phyloP scores from a whole-genome alignment of 768 basidiomycete genomes.

The Leccinum ochraceum region DNA sequence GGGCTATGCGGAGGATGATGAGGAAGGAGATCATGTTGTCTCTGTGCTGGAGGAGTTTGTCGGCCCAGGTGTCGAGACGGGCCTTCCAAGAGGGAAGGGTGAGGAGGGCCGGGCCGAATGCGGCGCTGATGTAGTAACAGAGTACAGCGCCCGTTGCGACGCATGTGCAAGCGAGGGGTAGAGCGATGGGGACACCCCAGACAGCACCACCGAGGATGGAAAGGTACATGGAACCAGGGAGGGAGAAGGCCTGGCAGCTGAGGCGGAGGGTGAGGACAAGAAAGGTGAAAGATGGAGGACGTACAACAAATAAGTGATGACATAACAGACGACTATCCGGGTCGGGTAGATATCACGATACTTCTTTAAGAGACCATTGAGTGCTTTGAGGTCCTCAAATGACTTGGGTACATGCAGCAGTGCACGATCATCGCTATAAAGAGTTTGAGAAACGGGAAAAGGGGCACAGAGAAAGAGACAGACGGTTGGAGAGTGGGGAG shows the following conservation, averaged over 20 bases:
- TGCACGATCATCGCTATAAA: constrained; percentile 69
- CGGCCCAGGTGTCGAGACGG: constrained; percentile 78
- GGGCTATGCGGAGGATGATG: constrained; percentile 92
- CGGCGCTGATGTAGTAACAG: constrained; percentile 90
- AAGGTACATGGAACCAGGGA: constrained; percentile 97
- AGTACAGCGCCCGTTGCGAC: constrained; percentile 89
- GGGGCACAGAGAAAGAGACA: constrained; percentile 32
- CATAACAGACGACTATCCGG: constrained; percentile 85
- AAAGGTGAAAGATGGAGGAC: constrained; percentile 34
- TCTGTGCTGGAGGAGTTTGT: constrained; percentile 74
- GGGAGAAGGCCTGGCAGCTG: constrained; percentile 94
- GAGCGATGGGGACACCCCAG: constrained; percentile 85
- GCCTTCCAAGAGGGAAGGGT: constrained; percentile 84
- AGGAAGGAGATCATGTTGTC: constrained; percentile 90
- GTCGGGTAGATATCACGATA: constrained; percentile 87
- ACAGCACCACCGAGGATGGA: constrained; percentile 96
- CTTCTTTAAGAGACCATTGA: constrained; percentile 87
- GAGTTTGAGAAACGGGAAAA: constrained; percentile 10
- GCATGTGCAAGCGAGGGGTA: constrained; percentile 90
- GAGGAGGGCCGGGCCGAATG: constrained; percentile 89
- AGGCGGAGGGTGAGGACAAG: constrained; percentile 11
- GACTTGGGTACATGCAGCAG: constrained; percentile 83
- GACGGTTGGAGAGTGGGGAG: constrained; percentile 79
- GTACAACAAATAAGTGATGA: constrained; percentile 89
- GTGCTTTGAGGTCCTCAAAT: constrained; percentile 81